Evolutionary conservation across 2,329 filamentous ascomycete genomes (phyloP).

Genomic region (Penicillium sp.): DNA sequence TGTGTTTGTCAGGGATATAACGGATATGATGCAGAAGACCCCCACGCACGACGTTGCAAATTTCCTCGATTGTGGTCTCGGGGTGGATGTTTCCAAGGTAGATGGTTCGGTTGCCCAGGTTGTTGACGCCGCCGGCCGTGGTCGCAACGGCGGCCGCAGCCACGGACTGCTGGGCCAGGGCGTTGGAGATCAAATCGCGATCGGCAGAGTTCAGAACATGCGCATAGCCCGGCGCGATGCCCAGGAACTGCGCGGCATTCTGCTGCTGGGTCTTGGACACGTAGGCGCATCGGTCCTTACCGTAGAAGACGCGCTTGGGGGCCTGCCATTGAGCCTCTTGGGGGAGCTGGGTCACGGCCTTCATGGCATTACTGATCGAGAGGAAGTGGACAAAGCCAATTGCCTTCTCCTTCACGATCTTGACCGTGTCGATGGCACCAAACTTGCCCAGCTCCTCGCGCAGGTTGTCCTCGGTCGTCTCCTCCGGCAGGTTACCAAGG

Average conservation of each 20-base stretch:
- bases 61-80: conserved; percentile 98
- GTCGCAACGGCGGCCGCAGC: conserved; percentile 96
- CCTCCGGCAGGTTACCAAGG: conserved; percentile 88
- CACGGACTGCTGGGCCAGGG: conserved; percentile 94
- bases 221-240: conserved; percentile 94
- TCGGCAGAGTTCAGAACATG: conserved; percentile 96
- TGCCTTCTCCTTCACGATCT: conserved; percentile 95
- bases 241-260: conserved; percentile 96
- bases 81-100: conserved; percentile 99
- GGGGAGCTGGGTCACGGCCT: conserved; percentile 93
- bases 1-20: conserved; percentile 99
- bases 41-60: conserved; percentile 97
- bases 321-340: conserved; percentile 95
- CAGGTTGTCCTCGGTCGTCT: conserved; percentile 86
- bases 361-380: conserved; percentile 97
- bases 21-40: conserved; percentile 96
- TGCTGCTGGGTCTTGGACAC: conserved; percentile 99
- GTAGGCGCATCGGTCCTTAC: conserved; percentile 97
- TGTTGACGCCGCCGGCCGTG: conserved; percentile 94
- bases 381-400: conserved; percentile 98
- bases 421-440: conserved; percentile 93
- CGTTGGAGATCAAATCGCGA: conserved; percentile 93
- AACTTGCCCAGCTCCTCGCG: conserved; percentile 96
- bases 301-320: conserved; percentile 94
- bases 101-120: conserved; percentile 94